Percentiles rank a stretch among this genome's conserved stretches.
phyloP scores from a whole-genome alignment of 805 yeast species.

The Suhomyces kilbournensis region DNA sequence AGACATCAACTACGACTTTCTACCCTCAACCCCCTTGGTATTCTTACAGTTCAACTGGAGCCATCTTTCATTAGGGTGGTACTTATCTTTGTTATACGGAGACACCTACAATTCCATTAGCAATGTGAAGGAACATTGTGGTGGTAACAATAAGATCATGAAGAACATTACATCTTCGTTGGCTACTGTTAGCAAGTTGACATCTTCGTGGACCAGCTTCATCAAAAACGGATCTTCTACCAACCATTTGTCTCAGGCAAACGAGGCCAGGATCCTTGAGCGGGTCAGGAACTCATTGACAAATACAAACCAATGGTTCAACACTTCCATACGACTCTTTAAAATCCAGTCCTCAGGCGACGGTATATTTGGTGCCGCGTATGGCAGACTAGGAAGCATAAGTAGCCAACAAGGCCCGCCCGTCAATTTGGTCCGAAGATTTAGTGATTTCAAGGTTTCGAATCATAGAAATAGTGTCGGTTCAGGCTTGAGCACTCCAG shows the following conservation, averaged over 20 bases:
- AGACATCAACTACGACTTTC: slow-evolving; percentile 40
- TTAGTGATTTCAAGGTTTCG: slow-evolving; percentile 41
- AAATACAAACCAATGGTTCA: slow-evolving; percentile 50
- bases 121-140: slow-evolving; percentile 16
- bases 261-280: slow-evolving; percentile 12
- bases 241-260: slow-evolving; percentile 5
- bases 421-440: slow-evolving; percentile 44
- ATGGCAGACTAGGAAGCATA: slow-evolving; percentile 12
- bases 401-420: slow-evolving; percentile 29
- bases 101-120: slow-evolving; percentile 40
- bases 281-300: slow-evolving; percentile 29
- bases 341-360: slow-evolving; percentile 29
- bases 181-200: slow-evolving; percentile 36
- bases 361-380: slow-evolving; percentile 16
- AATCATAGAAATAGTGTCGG: slow-evolving; percentile 25
- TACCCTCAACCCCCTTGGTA: slow-evolving; percentile 40
- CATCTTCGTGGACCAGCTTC: slow-evolving; percentile 38
- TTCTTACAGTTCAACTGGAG: slow-evolving; percentile 62
- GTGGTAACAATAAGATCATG: slow-evolving; percentile 32
- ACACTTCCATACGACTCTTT: slow-evolving; percentile 50
- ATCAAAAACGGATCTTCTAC: slow-evolving; percentile 13
- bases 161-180: slow-evolving; percentile 37
- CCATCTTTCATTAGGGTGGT: slow-evolving; percentile 69
- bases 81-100: slow-evolving; percentile 63
- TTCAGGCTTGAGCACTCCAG: slow-evolving; percentile 21